Conservation (phyloP, 768 basidiomycete genomes). For the Kondoa malvinella region DNA sequence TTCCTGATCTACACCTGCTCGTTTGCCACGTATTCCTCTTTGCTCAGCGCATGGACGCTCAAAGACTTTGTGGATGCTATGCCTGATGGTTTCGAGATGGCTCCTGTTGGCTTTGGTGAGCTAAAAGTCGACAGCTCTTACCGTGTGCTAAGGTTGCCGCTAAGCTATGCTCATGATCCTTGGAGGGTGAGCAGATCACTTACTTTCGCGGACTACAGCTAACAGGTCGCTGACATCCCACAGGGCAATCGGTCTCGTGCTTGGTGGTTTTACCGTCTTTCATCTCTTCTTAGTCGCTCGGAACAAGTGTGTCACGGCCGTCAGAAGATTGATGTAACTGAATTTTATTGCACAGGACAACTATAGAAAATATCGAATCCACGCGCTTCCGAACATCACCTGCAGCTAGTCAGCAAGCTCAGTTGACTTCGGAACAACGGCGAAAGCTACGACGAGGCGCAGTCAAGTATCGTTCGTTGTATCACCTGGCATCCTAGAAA, state of each 20-base stretch:
- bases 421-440: not conserved
- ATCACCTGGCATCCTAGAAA: not conserved
- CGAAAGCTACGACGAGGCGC: not conserved
- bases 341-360: not conserved
- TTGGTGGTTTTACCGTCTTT: constrained; percentile 1
- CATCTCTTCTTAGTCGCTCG: not conserved
- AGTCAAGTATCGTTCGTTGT: not conserved
- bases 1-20: not conserved
- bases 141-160: too few species aligned
- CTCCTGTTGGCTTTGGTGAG: not conserved
- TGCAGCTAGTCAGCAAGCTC: not conserved
- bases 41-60: not conserved
- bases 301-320: not conserved
- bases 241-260: not conserved
- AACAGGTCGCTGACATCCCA: not conserved
- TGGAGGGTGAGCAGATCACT: not conserved
- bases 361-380: constrained; percentile 6
- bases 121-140: too few species aligned
- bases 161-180: not conserved
- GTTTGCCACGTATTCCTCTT: not conserved
- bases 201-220: too few species aligned
- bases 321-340: not conserved
- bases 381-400: not conserved
- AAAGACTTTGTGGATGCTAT: not conserved
- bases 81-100: not conserved